Evolutionary conservation across 2,329 filamentous ascomycete genomes (phyloP), one percentile per base, ranked within the genome.

Genomic region (Plenodomus biglobosus): DNA sequence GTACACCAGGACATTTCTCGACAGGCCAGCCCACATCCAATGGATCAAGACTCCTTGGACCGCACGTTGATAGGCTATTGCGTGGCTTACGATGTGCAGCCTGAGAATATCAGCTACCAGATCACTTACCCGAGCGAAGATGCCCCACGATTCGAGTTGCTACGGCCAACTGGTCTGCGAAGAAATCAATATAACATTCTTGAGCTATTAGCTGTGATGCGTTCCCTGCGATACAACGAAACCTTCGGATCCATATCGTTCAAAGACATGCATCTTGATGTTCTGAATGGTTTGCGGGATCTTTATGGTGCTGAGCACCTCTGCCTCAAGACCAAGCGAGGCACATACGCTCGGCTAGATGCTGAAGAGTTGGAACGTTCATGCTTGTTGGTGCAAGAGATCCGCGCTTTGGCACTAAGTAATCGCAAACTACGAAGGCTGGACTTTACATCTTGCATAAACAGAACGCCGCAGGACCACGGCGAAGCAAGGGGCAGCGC

Each of bases 161-260:
- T 86, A 7, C 79, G 78, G 17, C 83, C 85, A 2, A 76, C 78
- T 17, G 76, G 76, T 40, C 70, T 76, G 7, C 73, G 76, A 38
- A 73, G 76, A 40, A 71, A 72, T 11, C 78, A 79, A 32, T 89
- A 89, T 61, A 78, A 75, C 2, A 74, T 77, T 3, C 65, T 84
- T 19, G 86, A 88, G 62, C 71, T 88, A n/a, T 76, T 89, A 22
- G 84, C 86, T 3, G 79, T 89, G n/a, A 80, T 87, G 76, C 78
- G 85, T 52, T 78, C 86, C 8, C 68, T 89, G 44, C 80, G 86
- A 35, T 89, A 87, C 68, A 88, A 89, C 61, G 85, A 88, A 60
- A 80, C 77, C 1, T 89, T 88, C 65, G 75, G 75, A 21, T 82
- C 83, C 1, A 83, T 89, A 18, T 88, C 85, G 0, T 88, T 89